A percentile compares a stretch with the other conserved stretches of the same genome.
Conservation (phyloP, 768 basidiomycete species). For the Phylloporus scabripes region DNA sequence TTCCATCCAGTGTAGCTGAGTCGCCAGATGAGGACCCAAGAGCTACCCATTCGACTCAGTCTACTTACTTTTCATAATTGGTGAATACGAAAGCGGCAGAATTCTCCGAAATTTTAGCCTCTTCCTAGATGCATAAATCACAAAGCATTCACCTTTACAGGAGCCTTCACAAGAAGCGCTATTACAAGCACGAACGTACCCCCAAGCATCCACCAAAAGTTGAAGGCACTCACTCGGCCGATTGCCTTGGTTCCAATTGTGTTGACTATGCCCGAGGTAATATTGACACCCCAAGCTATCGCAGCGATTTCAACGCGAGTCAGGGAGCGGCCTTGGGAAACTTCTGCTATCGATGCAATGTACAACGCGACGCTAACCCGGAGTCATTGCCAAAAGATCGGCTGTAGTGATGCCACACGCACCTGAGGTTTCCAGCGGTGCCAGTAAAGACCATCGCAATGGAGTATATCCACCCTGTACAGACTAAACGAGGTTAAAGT, state of each 20-base stretch:
- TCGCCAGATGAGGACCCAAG: neutral
- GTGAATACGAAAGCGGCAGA: conserved; percentile 50
- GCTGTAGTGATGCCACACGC: neutral
- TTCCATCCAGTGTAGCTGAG: conserved; percentile 51
- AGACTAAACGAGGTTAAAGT: conserved; percentile 22
- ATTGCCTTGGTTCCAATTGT: conserved; percentile 53
- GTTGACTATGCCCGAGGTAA: conserved; percentile 49
- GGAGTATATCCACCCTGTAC: conserved; percentile 57
- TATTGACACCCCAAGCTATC: conserved; percentile 55
- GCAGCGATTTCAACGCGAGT: conserved; percentile 45
- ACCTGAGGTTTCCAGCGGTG: conserved; percentile 54
- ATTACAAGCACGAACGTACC: conserved; percentile 54
- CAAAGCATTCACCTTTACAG: conserved; percentile 36
- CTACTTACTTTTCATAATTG: conserved; percentile 46
- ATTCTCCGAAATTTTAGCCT: conserved; percentile 35
- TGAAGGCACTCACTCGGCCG: conserved; percentile 49
- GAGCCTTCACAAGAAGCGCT: conserved; percentile 52
- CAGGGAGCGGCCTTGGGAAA: conserved; percentile 40
- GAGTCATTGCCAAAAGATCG: neutral
- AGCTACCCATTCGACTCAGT: neutral
- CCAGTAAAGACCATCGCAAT: conserved; percentile 57
- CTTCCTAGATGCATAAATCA: neutral
- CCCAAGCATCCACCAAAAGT: conserved; percentile 58
- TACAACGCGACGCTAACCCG: conserved; percentile 43
- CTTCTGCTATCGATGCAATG: conserved; percentile 49